Base-by-base conservation (phyloP, 805 yeast genomes). In the Zygoascus ofunaensis region DNA sequence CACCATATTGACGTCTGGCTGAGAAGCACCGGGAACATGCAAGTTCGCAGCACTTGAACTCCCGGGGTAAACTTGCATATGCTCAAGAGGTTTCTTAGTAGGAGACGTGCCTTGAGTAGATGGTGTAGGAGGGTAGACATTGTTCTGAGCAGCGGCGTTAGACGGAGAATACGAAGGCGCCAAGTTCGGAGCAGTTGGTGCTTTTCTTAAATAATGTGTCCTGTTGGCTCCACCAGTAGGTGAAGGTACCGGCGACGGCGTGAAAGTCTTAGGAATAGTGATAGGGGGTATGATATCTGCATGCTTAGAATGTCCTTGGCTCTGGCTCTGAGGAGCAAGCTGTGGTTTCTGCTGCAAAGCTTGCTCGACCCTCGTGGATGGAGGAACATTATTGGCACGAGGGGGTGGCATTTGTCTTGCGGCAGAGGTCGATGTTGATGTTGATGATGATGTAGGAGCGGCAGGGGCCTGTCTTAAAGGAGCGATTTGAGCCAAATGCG, bases 381-480 rank as follows among this genome's bases (percentile, higher is more conserved):
- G 14, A 34, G 24, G 21, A 17, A 33, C 17, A 42, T 19, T 21
- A 24, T 39, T 42, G 21, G 23, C 17, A n/a, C 43, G 36, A 12
- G 36, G 7, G 20, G 37, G n/a, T 10, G 37, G 10, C 12, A 10
- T 10, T 12, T 10, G 39, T 37, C 15, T n/a, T 8, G 19, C 37
- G 19, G 14, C 39, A 30, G 43, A 24, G 10, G 42, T 15, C 37
- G 43, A 44, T 15, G 35, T 32, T 4, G 46, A 19, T 30, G 48
- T 36, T 15, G 44, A 35, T 14, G 41, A 30, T n/a, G 30, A 34
- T n/a, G 43, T 24, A 8, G 55, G 51, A 14, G 45, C 39, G 7
- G 46, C 34, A 8, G 55, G 57, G 2, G 57, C 54, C 39, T 50
- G 57, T 21, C 57, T 45, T 34, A 53, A 26, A n/a, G 57, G 55